A percentile compares a stretch with the other conserved stretches of the same genome.
phyloP scores from a whole-genome alignment of 2,329 filamentous ascomycete species.

The Metarhizium brunneum region DNA sequence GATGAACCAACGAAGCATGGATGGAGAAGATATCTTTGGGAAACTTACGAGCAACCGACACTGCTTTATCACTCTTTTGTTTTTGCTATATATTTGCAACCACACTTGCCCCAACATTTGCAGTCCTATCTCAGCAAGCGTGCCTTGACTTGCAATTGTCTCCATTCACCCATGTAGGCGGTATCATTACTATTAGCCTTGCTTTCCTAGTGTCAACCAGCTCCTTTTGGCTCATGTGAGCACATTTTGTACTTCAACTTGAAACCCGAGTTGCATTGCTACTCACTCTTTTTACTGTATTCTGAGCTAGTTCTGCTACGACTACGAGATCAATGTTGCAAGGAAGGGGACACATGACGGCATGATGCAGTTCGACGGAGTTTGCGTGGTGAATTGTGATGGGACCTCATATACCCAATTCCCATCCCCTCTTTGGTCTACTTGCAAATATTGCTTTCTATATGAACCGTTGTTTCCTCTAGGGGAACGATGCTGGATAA shows the following conservation, averaged over 20 bases:
- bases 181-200: neutral
- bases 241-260: neutral
- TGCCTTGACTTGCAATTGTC: neutral
- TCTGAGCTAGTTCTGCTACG: neutral
- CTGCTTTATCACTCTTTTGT: neutral
- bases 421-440: neutral
- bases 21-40: neutral
- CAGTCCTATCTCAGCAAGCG: neutral
- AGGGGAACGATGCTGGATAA: neutral
- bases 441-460: neutral
- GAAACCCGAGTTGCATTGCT: neutral
- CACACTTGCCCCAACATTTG: neutral
- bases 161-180: neutral
- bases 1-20: neutral
- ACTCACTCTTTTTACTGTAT: neutral
- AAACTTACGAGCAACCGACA: neutral
- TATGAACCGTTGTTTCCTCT: neutral
- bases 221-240: neutral
- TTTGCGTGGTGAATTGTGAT: neutral
- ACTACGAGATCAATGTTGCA: neutral
- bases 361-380: neutral
- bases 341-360: neutral
- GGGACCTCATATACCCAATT: neutral
- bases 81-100: neutral
- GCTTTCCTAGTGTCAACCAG: neutral